These are phyloP conservation scores for Aquilaria malaccensis DNA, from an alignment of 345 rosid genomes.

Conservation along the genomic window DNA sequence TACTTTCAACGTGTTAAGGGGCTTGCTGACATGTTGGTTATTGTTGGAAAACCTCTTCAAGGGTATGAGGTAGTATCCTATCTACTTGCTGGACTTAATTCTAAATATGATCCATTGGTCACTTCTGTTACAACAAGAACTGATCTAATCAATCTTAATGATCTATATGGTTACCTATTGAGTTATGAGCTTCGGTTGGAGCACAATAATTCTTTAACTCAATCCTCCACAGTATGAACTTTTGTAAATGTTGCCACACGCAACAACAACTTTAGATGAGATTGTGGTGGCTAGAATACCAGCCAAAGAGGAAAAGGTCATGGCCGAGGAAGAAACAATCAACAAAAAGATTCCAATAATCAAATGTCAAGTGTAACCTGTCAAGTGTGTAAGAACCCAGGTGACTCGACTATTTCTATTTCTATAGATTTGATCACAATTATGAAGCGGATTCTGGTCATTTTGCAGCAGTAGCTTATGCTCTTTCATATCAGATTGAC, in stretches of 20 bases:
- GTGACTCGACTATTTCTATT: neutral
- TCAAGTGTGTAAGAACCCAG: too few relatives aligned
- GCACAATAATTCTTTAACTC: neutral
- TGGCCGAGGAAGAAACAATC: neutral
- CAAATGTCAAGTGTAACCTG: too few relatives aligned
- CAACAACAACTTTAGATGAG: neutral
- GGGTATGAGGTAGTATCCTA: neutral
- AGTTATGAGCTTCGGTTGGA: neutral
- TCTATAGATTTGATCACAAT: neutral
- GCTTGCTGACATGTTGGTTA: neutral
- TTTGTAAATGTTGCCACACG: neutral
- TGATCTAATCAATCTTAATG: too few relatives aligned
- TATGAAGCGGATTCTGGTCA: neutral
- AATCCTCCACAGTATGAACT: too few relatives aligned
- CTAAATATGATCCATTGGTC: neutral
- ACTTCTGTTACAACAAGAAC: neutral
- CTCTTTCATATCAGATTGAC: neutral
- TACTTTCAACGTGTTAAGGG: neutral
- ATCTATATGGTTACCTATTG: neutral
- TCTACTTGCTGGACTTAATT: neutral
- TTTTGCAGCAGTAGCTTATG: neutral
- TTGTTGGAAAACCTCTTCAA: neutral
- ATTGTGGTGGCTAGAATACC: neutral
- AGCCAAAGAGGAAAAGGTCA: neutral
- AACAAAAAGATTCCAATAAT: too few relatives aligned